Evolutionary conservation across 2,329 filamentous ascomycete species (phyloP).

Genomic region (Apiospora arundinis): DNA sequence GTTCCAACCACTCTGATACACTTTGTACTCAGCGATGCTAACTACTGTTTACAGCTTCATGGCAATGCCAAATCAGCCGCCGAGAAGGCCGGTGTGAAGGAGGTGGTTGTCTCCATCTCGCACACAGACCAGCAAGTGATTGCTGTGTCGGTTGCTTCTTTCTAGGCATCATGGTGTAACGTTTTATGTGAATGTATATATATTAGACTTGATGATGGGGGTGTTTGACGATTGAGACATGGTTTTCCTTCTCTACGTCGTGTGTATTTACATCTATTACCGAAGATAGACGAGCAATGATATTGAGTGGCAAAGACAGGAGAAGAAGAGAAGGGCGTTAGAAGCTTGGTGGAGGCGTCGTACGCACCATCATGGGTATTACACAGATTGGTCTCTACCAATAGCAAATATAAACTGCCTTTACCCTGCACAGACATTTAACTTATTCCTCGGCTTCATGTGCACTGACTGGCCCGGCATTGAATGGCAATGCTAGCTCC

Average conservation of each 20-base stretch:
- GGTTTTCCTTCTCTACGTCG: not conserved
- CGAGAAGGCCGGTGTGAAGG: slow-evolving; percentile 85
- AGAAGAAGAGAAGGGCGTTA: not conserved
- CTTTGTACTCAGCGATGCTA: slow-evolving; percentile 38
- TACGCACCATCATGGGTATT: not conserved
- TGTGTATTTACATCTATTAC: slow-evolving; percentile 4
- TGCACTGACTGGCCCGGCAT: not conserved
- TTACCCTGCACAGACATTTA: not conserved
- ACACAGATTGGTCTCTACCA: not conserved
- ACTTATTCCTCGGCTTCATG: not conserved
- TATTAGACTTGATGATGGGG: slow-evolving; percentile 1
- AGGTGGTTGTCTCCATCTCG: slow-evolving; percentile 91
- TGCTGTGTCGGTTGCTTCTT: slow-evolving; percentile 81
- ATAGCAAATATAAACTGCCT: not conserved
- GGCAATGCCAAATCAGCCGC: slow-evolving; percentile 84
- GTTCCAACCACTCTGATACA: slow-evolving; percentile 40
- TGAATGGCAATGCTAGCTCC: not conserved
- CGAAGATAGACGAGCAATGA: slow-evolving; percentile 14
- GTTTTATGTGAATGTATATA: slow-evolving; percentile 12
- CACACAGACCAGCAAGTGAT: slow-evolving; percentile 95
- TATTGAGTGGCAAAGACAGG: not conserved
- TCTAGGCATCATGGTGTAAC: slow-evolving; percentile 3
- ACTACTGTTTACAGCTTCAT: slow-evolving; percentile 69
- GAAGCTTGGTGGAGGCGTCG: not conserved
- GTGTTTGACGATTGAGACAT: not conserved